These are phyloP conservation scores for Arthrobotrys sphaeroides DNA, from an alignment of 2,329 filamentous ascomycete species.

Conservation along the genomic window DNA sequence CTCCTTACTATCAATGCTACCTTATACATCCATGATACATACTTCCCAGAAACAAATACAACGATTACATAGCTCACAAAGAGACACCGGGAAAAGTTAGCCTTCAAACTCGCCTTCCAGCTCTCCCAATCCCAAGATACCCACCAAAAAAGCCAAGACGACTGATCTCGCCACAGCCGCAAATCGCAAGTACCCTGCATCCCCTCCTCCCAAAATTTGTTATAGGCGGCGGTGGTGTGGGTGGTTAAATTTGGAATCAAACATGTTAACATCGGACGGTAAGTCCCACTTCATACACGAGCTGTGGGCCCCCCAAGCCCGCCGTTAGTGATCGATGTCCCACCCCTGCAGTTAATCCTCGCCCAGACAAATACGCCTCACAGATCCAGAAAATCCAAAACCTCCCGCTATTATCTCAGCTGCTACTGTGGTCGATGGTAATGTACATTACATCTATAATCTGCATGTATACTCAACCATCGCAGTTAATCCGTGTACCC, in stretches of 20 bases:
- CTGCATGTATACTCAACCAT: not conserved
- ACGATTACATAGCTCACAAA: not conserved
- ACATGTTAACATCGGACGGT: conserved; percentile 6
- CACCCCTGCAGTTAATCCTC: no score
- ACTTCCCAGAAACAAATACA: not conserved
- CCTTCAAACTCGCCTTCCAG: not conserved
- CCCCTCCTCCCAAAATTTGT: no score
- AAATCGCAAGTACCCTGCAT: not conserved
- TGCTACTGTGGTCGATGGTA: not conserved
- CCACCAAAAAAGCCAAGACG: no score
- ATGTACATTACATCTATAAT: not conserved
- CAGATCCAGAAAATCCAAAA: not conserved
- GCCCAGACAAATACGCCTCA: conserved; percentile 1
- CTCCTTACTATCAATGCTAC: no score
- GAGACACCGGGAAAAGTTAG: not conserved
- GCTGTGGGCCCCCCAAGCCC: not conserved
- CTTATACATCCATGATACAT: not conserved
- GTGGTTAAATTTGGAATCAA: conserved; percentile 16
- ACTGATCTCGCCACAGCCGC: not conserved
- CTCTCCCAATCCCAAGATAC: no score
- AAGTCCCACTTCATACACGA: no score
- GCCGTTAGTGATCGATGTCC: not conserved
- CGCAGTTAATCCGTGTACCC: not conserved
- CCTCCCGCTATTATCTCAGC: not conserved
- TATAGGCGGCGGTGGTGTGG: not conserved